Evolutionary conservation across 805 yeast species (phyloP), one percentile per base, ranked within the genome.

Genomic region (Candida verbasci): DNA sequence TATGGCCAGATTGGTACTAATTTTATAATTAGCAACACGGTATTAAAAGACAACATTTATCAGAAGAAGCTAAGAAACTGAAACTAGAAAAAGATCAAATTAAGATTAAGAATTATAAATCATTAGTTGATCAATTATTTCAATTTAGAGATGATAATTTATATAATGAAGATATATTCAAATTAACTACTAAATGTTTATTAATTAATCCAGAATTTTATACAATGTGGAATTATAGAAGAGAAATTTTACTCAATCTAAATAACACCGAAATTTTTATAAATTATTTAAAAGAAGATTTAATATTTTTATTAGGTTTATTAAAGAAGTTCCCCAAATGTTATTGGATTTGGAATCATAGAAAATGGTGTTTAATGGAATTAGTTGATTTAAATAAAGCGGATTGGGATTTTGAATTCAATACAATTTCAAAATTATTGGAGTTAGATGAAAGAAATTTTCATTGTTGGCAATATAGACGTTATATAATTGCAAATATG

Each of bases 271-370:
- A 35, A 16, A 15, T 38, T 9, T 37, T 31, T 29, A 40, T 18
- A 25, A 35, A 29, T 34, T 34, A 46, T 7, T 62, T 82, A 29
- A 65, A 66, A 1, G 55, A 62, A 3, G 98, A 91, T 45, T 64
- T 93, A 30, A 45, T 58, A 17, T 78, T 86, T 51, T 69, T 80
- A 1, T 66, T 81, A 62, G 58, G 55, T 0, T 74, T 78, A 45
- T 59, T 93, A 47, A 74, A 74, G 37, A 59, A 68, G 38, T 80
- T 61, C 46, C 97, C 98, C 1, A 93, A 93, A 55, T 86, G 89
- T 27, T 93, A 93, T 53, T 93, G 97, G 96, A 80, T 93, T 9
- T 93, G 97, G 97, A 84, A 81, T 48, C 97, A 93, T 55, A 68
- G 98, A 24, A 62, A 74, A 9, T 93, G 98, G 97, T 73, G 84